Evolutionary conservation across 73 alveolate species (phyloP).

Genomic region (Tetrahymena borealis): DNA sequence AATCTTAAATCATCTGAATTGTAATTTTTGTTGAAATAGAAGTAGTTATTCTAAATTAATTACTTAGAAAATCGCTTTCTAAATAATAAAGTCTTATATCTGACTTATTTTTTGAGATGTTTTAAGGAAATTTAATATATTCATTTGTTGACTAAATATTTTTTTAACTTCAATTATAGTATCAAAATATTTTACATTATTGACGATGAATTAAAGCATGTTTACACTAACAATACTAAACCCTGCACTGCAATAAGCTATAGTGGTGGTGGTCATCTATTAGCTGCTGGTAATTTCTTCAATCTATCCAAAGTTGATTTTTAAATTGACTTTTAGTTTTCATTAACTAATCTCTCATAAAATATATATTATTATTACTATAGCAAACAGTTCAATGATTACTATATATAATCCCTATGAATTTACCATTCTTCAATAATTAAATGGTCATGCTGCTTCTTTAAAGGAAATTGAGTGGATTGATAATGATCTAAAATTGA

Average conservation of each 20-base stretch:
- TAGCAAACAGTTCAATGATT: conserved; percentile 14
- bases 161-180: background rate
- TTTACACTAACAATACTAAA: conserved; percentile 22
- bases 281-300: conserved; percentile 6
- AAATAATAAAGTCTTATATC: too few species aligned
- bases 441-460: conserved; percentile 12
- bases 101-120: too few species aligned
- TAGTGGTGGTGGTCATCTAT: conserved; percentile 40
- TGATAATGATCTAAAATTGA: conserved; percentile 8
- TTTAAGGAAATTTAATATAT: too few species aligned
- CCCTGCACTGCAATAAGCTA: conserved; percentile 20
- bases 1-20: background rate
- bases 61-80: too few species aligned
- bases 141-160: background rate
- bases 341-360: too few species aligned
- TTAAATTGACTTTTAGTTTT: background rate
- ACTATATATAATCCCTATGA: conserved; percentile 13
- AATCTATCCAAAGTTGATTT: background rate
- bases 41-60: too few species aligned
- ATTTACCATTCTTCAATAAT: background rate
- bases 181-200: conserved; percentile 14
- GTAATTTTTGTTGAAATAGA: too few species aligned
- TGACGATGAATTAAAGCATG: conserved; percentile 23
- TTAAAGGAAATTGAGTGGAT: conserved; percentile 10
- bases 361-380: too few species aligned